Evolutionary conservation across 768 basidiomycete species (phyloP), one percentile per base, ranked within the genome.

Genomic region (Boletus eberwhitei): DNA sequence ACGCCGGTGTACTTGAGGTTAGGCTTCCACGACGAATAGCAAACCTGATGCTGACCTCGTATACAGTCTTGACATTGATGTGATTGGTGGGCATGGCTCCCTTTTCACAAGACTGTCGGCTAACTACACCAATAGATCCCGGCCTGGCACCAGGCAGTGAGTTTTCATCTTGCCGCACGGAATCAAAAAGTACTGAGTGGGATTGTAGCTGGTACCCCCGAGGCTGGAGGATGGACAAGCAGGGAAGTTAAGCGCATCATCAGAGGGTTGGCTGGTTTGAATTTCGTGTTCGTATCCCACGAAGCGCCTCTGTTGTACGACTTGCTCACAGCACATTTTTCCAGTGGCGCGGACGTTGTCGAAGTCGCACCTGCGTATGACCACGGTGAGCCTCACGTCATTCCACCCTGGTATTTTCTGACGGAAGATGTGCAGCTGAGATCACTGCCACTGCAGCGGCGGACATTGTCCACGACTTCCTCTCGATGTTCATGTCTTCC

Each of bases 151-250:
- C 90, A 44, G 90, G 82, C 8, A 89, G 87, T 88, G 63, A 66
- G 86, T 75, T 43, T 32, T 40, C 7, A 24, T 19, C n/a, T 53
- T 6, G 2, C 9, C 32, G 17, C 17, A 39, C 14, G 26, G 31
- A 24, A 34, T 48, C 13, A 19, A 16, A 26, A 38, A 31, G 32
- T 38, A 19, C n/a, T 52, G 22, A 56, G 11, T 14, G 11, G 7
- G 16, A 55, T 44, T 39, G 5, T 63, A 90, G 87, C 91, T 53
- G 89, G 90, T 14, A 92, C 90, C 2, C 90, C 90, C 14, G 90
- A 93, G 68, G 77, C 86, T 2, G 90, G 90, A 32, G 90, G 90
- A 13, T 91, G 88, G 89, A 90, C 90, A 4, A 85, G 82, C 19
- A 82, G 90, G 45, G 90, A 92, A 71, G 76, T 90, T 39, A 90